Conservation (phyloP, 352 stramenopile species). For the Phytophthora sansomeana region DNA sequence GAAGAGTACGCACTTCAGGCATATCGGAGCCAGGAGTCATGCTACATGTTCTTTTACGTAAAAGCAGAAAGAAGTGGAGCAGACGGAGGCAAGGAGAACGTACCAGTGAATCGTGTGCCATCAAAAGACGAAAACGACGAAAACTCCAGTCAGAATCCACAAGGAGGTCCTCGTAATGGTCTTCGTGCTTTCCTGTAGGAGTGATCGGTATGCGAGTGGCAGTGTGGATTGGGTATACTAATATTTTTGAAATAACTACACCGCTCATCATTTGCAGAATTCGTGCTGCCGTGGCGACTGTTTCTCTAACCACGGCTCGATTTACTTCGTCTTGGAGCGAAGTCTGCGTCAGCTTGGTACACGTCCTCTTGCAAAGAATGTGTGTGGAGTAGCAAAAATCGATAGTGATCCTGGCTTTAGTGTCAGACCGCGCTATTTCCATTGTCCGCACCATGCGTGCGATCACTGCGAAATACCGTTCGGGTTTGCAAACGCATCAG, state of each 20-base stretch:
- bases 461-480: conserved; percentile 68
- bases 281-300: neutral
- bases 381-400: neutral
- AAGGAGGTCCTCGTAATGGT: conserved; percentile 16
- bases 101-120: conserved; percentile 33
- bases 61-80: conserved; percentile 37
- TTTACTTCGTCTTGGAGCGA: conserved; percentile 20
- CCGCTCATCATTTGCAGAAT: conserved; percentile 13
- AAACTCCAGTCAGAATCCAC: conserved; percentile 29
- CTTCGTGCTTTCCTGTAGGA: conserved; percentile 50
- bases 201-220: conserved; percentile 2
- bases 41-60: conserved; percentile 92
- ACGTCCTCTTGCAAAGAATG: neutral
- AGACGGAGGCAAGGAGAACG: conserved; percentile 74
- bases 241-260: conserved; percentile 41
- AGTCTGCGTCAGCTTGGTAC: conserved; percentile 2
- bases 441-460: neutral
- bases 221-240: conserved; percentile 42
- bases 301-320: neutral
- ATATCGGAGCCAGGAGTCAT: conserved; percentile 83
- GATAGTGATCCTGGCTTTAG: neutral
- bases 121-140: conserved; percentile 33
- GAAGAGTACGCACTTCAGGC: conserved; percentile 80
- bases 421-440: too few relatives aligned
- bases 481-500: conserved; percentile 74